phyloP scores from a whole-genome alignment of 371 early-diverging fungal genomes.

The Mortierella sp. region DNA sequence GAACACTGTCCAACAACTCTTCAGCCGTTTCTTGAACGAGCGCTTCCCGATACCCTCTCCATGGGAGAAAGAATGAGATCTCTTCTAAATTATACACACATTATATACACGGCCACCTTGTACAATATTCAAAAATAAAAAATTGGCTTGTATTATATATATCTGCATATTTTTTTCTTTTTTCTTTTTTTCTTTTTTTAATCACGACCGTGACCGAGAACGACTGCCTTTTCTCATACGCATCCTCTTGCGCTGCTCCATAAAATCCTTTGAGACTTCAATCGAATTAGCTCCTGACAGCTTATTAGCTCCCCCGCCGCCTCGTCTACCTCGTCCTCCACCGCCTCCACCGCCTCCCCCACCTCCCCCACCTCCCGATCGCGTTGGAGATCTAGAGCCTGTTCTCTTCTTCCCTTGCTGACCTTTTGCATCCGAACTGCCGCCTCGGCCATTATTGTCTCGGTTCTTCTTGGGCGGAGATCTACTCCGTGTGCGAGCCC shows the following conservation, averaged over 20 bases:
- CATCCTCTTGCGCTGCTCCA: too few relatives aligned
- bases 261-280: too few relatives aligned
- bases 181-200: too few relatives aligned
- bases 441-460: constrained; percentile 8
- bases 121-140: background rate
- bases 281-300: too few relatives aligned
- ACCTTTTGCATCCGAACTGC: constrained; percentile 16
- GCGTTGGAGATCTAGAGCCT: constrained; percentile 23
- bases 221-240: too few relatives aligned
- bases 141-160: too few relatives aligned
- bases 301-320: too few relatives aligned
- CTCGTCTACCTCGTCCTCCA: too few relatives aligned
- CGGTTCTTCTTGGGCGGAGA: constrained; percentile 17
- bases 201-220: too few relatives aligned
- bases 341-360: too few relatives aligned
- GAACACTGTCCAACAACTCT: constrained; percentile 1
- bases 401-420: constrained; percentile 25
- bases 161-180: too few relatives aligned
- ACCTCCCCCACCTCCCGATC: constrained; percentile 32
- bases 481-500: constrained; percentile 23
- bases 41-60: constrained; percentile 43
- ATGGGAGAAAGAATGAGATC: constrained; percentile 33
- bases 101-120: background rate
- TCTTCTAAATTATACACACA: background rate
- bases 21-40: constrained; percentile 23